Percentiles rank a stretch among this genome's conserved stretches.
Evolutionary conservation across 2,329 filamentous ascomycete genomes (phyloP).

Genomic region (Fonsecaea monophora): DNA sequence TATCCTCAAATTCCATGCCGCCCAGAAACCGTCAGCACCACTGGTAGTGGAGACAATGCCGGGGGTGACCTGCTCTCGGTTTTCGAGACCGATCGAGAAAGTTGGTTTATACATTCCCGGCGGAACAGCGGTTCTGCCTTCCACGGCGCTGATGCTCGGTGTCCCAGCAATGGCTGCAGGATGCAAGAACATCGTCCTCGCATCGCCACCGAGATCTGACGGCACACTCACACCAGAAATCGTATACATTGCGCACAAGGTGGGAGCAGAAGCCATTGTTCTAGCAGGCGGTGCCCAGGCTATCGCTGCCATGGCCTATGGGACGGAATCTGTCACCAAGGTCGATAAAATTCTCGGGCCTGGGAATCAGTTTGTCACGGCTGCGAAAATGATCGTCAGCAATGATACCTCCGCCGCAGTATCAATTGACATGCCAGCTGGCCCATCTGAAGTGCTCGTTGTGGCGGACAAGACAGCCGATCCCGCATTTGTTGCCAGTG

Average conservation of each 20-base stretch:
- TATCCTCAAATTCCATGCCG: slow-evolving; percentile 90
- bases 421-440: slow-evolving; percentile 97
- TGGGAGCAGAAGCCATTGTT: slow-evolving; percentile 94
- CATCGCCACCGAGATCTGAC: slow-evolving; percentile 86
- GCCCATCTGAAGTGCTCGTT: slow-evolving; percentile 95
- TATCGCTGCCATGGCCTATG: slow-evolving; percentile 95
- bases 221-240: slow-evolving; percentile 95
- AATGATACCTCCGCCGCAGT: slow-evolving; percentile 97
- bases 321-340: slow-evolving; percentile 90
- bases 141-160: slow-evolving; percentile 95
- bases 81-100: slow-evolving; percentile 87
- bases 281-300: slow-evolving; percentile 95
- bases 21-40: slow-evolving; percentile 82
- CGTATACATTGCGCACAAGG: slow-evolving; percentile 95
- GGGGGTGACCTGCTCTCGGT: slow-evolving; percentile 91
- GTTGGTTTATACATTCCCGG: slow-evolving; percentile 97
- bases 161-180: slow-evolving; percentile 97
- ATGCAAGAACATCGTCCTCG: slow-evolving; percentile 92
- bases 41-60: slow-evolving; percentile 96
- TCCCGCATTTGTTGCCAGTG: slow-evolving; percentile 92
- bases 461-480: slow-evolving; percentile 87
- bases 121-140: slow-evolving; percentile 94
- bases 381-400: slow-evolving; percentile 96
- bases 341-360: slow-evolving; percentile 99
- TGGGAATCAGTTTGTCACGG: slow-evolving; percentile 97